Base-by-base conservation (phyloP, 2,329 filamentous ascomycete species). In the Talaromyces amestolkiae region DNA sequence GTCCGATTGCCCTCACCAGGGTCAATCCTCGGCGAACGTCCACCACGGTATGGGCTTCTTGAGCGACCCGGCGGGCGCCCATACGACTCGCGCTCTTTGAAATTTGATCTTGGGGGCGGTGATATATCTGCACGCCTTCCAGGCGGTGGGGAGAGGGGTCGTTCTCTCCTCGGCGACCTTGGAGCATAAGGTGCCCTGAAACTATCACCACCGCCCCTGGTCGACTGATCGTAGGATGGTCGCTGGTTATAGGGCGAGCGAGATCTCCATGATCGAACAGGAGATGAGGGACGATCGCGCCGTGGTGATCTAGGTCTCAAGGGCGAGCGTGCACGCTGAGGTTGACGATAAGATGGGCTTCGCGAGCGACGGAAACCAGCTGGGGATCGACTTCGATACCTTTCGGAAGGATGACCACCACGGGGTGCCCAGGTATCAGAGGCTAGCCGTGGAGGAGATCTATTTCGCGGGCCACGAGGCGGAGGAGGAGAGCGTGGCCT, bases 1-100 rank as follows among this genome's bases (percentile, higher is more conserved):
- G 86, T 87, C 43, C 83, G 80, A 63, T 83, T 83, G 69, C 83
- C 81, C 82, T 81, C 84, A 22, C 83, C 80, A 45, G 77, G 74
- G 62, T 81, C 77, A 17, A 78, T 77, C 49, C 86, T 83, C 51
- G 78, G 75, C 39, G 83, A 81, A 66, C 83, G 79, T 66, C 80
- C 80, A 70, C 84, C 78, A 54, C 83, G 81, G 49, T 81, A 79
- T 61, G 84, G 84, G 65, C 84, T 87, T 67, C 83, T 81, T 45
- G 85, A 84, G 56, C 83, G 82, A 51, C 22, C 45, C 13, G 81
- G 78, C 62, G 76, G 71, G 68, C 73, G 74, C 71, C 71, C 77
- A 73, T 69, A 78, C 58, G 69, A 72, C 43, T 77, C 74, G 61
- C 74, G 68, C 68, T 75, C 75, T 69, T 67, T 71, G 67, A 68